phyloP scores from a whole-genome alignment of 441 rosid genomes.

The Metrosideros polymorpha region DNA sequence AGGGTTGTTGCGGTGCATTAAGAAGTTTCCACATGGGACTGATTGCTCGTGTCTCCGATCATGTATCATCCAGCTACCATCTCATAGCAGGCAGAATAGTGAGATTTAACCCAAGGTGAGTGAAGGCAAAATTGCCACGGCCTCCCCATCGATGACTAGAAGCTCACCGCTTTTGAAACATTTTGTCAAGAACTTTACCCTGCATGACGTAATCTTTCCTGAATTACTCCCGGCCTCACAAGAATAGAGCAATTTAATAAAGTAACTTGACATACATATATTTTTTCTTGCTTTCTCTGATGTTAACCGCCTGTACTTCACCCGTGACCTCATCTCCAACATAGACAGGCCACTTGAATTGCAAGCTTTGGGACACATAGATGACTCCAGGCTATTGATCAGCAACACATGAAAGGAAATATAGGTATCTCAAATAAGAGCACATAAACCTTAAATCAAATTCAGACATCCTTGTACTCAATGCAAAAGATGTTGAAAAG shows the following conservation, averaged over 20 bases:
- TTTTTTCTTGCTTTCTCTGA: slow-evolving; percentile 52
- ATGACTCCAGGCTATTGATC: slow-evolving; percentile 73
- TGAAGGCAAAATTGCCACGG: slow-evolving; percentile 51
- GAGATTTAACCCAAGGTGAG: slow-evolving; percentile 17
- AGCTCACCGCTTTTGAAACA: slow-evolving; percentile 50
- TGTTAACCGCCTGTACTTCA: slow-evolving; percentile 36
- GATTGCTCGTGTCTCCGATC: not conserved
- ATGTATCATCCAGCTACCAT: not conserved
- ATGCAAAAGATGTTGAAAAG: not conserved
- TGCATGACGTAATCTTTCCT: slow-evolving; percentile 3
- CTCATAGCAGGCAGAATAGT: not conserved
- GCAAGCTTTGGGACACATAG: slow-evolving; percentile 74
- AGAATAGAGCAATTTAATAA: not conserved
- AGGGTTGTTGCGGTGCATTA: not conserved
- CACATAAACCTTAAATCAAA: not conserved
- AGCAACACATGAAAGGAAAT: not conserved
- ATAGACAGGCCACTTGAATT: slow-evolving; percentile 62
- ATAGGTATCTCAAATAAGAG: not conserved
- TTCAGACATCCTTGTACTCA: not conserved
- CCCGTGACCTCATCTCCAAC: slow-evolving; percentile 56
- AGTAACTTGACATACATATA: slow-evolving; percentile 38
- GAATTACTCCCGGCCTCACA: not conserved
- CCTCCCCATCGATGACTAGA: slow-evolving; percentile 68
- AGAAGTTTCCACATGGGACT: not conserved
- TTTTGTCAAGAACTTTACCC: slow-evolving; percentile 72